Percentiles rank a stretch among this genome's conserved stretches.
These are phyloP conservation scores for Sanghuangporus sanghuang DNA, from an alignment of 1,284 basidiomycete genomes.

Conservation along the genomic window DNA sequence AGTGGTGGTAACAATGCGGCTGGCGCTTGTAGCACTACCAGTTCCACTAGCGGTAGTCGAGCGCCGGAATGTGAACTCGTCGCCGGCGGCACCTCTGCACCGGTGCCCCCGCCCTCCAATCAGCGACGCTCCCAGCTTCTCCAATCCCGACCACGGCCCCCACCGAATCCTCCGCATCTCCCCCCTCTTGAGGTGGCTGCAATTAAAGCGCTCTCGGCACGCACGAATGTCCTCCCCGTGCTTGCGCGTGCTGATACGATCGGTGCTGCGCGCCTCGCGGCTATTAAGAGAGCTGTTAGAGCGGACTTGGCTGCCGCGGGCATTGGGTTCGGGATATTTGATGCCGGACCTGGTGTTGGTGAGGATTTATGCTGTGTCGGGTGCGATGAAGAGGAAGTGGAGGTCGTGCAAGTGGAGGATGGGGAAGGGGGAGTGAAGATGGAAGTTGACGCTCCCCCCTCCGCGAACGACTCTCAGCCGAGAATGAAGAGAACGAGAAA, in stretches of 20 bases:
- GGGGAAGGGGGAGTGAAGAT: not conserved
- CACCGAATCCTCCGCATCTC: constrained; percentile 19
- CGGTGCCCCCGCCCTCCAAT: no score
- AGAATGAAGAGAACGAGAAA: not conserved
- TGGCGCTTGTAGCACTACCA: not conserved
- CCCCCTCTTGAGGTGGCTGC: constrained; percentile 82
- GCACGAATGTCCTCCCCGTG: constrained; percentile 94
- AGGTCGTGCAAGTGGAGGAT: constrained; percentile 11
- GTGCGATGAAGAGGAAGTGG: constrained; percentile 3
- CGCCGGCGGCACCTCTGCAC: no score
- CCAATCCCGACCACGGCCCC: not conserved
- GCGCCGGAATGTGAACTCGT: no score
- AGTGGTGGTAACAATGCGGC: not conserved
- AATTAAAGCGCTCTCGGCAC: constrained; percentile 83
- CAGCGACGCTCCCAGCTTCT: no score
- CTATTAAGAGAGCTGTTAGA: constrained; percentile 72
- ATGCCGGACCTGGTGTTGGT: constrained; percentile 39
- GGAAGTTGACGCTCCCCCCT: not conserved
- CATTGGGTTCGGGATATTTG: constrained; percentile 81
- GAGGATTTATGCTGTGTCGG: constrained; percentile 33
- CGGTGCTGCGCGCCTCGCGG: constrained; percentile 80
- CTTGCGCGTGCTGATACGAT: constrained; percentile 90
- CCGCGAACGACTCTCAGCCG: not conserved
- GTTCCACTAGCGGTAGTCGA: not conserved
- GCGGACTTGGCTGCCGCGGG: constrained; percentile 73